Conservation (phyloP, 2,329 filamentous ascomycete genomes). For the Pleoardoris graminearum region DNA sequence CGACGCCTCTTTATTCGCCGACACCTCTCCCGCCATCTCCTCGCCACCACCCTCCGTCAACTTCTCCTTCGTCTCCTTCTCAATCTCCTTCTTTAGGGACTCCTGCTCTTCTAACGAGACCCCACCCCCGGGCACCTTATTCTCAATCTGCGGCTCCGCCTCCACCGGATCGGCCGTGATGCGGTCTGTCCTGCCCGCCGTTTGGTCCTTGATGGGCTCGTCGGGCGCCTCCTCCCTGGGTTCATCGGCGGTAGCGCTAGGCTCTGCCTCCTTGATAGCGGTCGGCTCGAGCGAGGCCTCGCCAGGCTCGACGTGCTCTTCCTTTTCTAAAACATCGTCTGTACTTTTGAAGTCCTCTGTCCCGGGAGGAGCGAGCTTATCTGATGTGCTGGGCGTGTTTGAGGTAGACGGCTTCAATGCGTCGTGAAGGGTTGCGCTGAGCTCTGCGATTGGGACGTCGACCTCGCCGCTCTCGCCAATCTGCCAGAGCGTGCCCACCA, state of each 20-base stretch:
- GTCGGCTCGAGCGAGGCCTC: conserved; percentile 11
- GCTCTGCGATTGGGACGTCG: conserved; percentile 36
- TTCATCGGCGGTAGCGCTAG: neutral
- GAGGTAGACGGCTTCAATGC: conserved; percentile 20
- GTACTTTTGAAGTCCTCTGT: conserved; percentile 8
- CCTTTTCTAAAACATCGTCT: conserved; percentile 13
- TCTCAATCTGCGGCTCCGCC: conserved; percentile 7
- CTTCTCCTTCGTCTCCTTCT: conserved; percentile 10
- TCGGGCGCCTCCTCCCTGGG: neutral
- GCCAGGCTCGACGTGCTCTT: conserved; percentile 9
- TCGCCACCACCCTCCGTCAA: conserved; percentile 6
- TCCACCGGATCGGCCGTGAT: conserved; percentile 6
- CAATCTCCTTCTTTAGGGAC: conserved; percentile 7
- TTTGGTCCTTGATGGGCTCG: conserved; percentile 8
- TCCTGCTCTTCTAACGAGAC: neutral
- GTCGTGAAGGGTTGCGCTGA: conserved; percentile 32
- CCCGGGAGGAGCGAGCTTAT: neutral
- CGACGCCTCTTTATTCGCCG: neutral
- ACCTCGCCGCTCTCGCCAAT: conserved; percentile 41
- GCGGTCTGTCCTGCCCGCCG: conserved; percentile 8
- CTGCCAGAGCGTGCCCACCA: conserved; percentile 40
- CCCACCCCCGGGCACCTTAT: conserved; percentile 8
- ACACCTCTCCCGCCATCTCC: conserved; percentile 1
- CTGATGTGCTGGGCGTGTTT: conserved; percentile 1
- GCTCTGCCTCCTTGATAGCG: conserved; percentile 7